Evolutionary conservation across 2,329 filamentous ascomycete genomes (phyloP).

Genomic region (Incumbomyces delicatus): DNA sequence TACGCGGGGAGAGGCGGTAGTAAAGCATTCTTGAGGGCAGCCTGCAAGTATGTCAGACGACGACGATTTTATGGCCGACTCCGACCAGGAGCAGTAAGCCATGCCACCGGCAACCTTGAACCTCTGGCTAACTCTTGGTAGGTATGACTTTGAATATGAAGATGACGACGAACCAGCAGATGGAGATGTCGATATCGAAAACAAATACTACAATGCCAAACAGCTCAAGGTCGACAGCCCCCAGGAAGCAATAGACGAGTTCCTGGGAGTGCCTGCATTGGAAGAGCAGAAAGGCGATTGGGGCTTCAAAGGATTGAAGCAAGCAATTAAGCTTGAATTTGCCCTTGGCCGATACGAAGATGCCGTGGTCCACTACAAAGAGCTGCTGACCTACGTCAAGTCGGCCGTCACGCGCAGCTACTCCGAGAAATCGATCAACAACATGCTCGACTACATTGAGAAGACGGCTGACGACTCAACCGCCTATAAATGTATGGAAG

Average conservation of each 20-base stretch:
- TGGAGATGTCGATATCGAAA: slow-evolving; percentile 90
- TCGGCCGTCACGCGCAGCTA: slow-evolving; percentile 95
- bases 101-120: background rate
- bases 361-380: slow-evolving; percentile 82
- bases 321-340: slow-evolving; percentile 95
- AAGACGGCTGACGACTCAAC: slow-evolving; percentile 67
- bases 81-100: slow-evolving; percentile 70
- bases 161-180: slow-evolving; percentile 82
- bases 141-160: slow-evolving; percentile 96
- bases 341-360: slow-evolving; percentile 79
- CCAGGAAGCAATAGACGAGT: slow-evolving; percentile 81
- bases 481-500: slow-evolving; percentile 74
- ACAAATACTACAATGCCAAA: slow-evolving; percentile 99
- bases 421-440: slow-evolving; percentile 98
- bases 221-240: slow-evolving; percentile 84
- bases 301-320: slow-evolving; percentile 97
- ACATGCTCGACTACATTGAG: slow-evolving; percentile 96
- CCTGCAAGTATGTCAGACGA: slow-evolving; percentile 60
- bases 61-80: slow-evolving; percentile 91
- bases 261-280: slow-evolving; percentile 72
- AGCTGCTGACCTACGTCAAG: slow-evolving; percentile 95
- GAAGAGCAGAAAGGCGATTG: slow-evolving; percentile 93
- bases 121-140: slow-evolving; percentile 30
- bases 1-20: no score
- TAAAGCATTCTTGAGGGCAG: no score